These are phyloP conservation scores for Agrocybe chaxingu DNA, from an alignment of 768 basidiomycete species.

Conservation along the genomic window DNA sequence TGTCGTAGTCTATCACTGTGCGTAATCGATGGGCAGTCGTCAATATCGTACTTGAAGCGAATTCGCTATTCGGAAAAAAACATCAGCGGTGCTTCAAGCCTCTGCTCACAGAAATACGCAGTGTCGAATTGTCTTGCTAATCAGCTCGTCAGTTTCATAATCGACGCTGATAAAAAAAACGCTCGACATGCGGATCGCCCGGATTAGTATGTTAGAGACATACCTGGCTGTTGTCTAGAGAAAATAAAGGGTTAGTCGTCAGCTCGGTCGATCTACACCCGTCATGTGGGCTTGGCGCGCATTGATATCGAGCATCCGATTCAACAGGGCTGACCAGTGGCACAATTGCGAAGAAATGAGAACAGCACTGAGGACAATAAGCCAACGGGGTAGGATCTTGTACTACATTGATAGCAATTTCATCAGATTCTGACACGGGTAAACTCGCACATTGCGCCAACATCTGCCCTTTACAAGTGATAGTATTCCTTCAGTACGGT, in stretches of 20 bases:
- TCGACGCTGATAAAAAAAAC: constrained; percentile 52
- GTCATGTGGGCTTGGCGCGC: too few relatives aligned
- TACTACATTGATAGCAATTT: too few relatives aligned
- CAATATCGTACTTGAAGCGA: constrained; percentile 74
- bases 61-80: constrained; percentile 66
- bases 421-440: too few relatives aligned
- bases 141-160: constrained; percentile 87
- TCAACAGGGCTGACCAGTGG: too few relatives aligned
- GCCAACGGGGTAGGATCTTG: too few relatives aligned
- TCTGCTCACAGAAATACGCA: constrained; percentile 37
- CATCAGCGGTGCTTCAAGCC: constrained; percentile 82
- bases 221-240: constrained; percentile 66
- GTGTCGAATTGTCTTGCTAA: constrained; percentile 78
- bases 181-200: neutral
- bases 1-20: constrained; percentile 81
- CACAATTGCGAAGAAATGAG: too few relatives aligned
- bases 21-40: constrained; percentile 80
- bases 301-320: too few relatives aligned
- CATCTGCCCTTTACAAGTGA: too few relatives aligned
- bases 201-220: constrained; percentile 11
- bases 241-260: constrained; percentile 6
- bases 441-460: too few relatives aligned
- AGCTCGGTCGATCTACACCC: constrained; percentile 4
- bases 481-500: too few relatives aligned
- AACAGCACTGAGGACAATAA: too few relatives aligned